Conservation (phyloP, 2,329 filamentous ascomycete genomes). For the Lojkania enalia region DNA sequence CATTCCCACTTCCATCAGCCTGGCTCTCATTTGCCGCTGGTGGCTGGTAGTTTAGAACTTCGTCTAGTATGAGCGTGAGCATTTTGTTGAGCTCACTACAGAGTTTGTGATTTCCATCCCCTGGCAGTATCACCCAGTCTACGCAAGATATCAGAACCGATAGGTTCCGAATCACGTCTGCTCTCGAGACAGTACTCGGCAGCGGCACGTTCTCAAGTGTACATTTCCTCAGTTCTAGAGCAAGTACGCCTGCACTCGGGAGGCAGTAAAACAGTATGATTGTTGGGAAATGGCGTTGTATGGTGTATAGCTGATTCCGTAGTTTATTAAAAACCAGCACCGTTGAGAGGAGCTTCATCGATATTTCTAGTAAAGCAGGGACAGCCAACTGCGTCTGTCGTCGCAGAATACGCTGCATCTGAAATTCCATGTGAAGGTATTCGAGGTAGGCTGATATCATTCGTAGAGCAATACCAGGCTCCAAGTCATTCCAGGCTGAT, state of each 20-base stretch:
- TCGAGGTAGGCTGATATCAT: constrained; percentile 40
- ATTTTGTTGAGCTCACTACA: constrained; percentile 44
- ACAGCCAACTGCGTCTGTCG: constrained; percentile 37
- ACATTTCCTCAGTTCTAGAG: constrained; percentile 38
- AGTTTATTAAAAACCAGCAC: constrained; percentile 38
- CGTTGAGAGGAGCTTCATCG: constrained; percentile 38
- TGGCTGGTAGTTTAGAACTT: constrained; percentile 42
- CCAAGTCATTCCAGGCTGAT: constrained; percentile 31
- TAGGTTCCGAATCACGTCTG: constrained; percentile 42
- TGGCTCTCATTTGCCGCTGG: constrained; percentile 21
- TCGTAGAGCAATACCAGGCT: constrained; percentile 27
- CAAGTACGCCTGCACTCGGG: constrained; percentile 40
- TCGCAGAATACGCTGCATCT: constrained; percentile 38
- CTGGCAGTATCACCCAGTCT: constrained; percentile 39
- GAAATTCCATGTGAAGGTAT: constrained; percentile 39
- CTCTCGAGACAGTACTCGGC: constrained; percentile 33
- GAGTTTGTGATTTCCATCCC: constrained; percentile 41
- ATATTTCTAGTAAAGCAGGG: constrained; percentile 36
- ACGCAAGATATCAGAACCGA: constrained; percentile 41
- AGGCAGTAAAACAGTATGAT: constrained; percentile 42
- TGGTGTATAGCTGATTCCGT: constrained; percentile 33
- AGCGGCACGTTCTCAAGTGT: constrained; percentile 38
- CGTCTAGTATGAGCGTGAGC: constrained; percentile 38
- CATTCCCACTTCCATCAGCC: constrained; percentile 5
- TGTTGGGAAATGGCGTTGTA: constrained; percentile 37